Percentiles rank a stretch among this genome's conserved stretches.
Conservation (phyloP, 495 filamentous ascomycete genomes). For the Articulospora tetracladia region DNA sequence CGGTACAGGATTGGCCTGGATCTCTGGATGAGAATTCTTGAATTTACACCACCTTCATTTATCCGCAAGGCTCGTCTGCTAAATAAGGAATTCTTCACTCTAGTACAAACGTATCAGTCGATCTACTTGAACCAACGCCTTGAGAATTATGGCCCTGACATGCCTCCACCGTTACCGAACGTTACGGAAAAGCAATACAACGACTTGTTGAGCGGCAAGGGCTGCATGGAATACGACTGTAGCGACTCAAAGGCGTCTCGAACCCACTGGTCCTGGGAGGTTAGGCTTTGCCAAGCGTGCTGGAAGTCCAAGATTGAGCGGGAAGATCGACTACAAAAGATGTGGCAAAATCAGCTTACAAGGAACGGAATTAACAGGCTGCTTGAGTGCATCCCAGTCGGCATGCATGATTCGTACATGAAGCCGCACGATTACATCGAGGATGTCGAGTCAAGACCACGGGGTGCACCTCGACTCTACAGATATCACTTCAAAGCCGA, state of each 20-base stretch:
- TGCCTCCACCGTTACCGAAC: conserved; percentile 15
- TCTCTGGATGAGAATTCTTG: conserved; percentile 26
- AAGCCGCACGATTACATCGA: conserved; percentile 25
- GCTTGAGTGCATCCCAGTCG: conserved; percentile 24
- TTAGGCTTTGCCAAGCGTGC: conserved; percentile 22
- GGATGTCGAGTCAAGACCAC: conserved; percentile 4
- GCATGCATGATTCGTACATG: conserved; percentile 21
- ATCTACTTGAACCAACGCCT: conserved; percentile 24
- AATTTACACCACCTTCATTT: conserved; percentile 24
- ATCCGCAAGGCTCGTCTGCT: conserved; percentile 22
- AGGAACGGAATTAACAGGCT: conserved; percentile 16
- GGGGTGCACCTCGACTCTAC: conserved; percentile 18
- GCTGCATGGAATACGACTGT: conserved; percentile 19
- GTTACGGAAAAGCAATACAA: conserved; percentile 21
- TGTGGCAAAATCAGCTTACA: neutral
- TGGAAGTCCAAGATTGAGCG: conserved; percentile 23
- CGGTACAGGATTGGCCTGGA: conserved; percentile 9
- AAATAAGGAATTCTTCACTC: conserved; percentile 9
- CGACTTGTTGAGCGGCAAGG: conserved; percentile 23
- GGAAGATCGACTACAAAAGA: conserved; percentile 22
- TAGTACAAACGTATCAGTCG: conserved; percentile 18
- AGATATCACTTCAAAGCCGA: conserved; percentile 18
- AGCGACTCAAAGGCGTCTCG: conserved; percentile 9
- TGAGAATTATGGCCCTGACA: conserved; percentile 24
- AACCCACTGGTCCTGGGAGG: conserved; percentile 25